Base-by-base conservation (phyloP, 192 early-diverging fungal genomes). In the Martensiomyces pterosporus region DNA sequence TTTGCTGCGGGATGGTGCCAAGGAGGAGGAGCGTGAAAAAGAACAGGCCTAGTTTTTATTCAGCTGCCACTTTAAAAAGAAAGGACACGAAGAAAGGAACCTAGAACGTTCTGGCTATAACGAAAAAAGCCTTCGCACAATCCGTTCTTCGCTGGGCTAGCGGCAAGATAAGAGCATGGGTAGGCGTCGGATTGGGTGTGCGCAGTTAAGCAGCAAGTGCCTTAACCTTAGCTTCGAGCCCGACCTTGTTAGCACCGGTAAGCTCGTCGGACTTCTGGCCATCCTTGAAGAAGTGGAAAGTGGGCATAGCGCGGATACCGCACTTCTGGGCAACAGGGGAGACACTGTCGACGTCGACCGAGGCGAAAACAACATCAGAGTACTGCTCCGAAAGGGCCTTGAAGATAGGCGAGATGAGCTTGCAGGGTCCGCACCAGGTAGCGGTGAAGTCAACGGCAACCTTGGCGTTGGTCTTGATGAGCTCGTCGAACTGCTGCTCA, bases 381-480 rank as follows among this genome's bases (percentile, higher is more conserved):
- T 79, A 58, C 24, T 79, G 43, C 22, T 69, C 49, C 1, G 85
- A 56, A 7, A 92, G 70, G 39, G 74, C 54, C 27, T 80, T 76
- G 48, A 87, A 87, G 46, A 80, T 67, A 46, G 85, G 85, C 16
- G 75, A 57, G 55, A 90, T 81, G 26, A 81, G 46, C 70, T 85
- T 87, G 80, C 90, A 94, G 35, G 92, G 87, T 18, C 87, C 88
- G 72, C 92, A 94, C 92, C 92, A 92, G 49, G 58, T 71, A 39
- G 87, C 91, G 39, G 75, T 72, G 71, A 86, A 93, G 57, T 93
- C 87, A 32, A 92, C 82, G 33, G 85, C 80, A 48, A 78, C 81
- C 36, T 81, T 64, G 48, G 44, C 34, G 19, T 46, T 41, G 10
- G 41, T 39, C 23, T 51, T 25, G 9, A 64, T 34, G 34, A 71